Base-by-base conservation (phyloP, 2,329 filamentous ascomycete genomes). In the Septoria petroselini region DNA sequence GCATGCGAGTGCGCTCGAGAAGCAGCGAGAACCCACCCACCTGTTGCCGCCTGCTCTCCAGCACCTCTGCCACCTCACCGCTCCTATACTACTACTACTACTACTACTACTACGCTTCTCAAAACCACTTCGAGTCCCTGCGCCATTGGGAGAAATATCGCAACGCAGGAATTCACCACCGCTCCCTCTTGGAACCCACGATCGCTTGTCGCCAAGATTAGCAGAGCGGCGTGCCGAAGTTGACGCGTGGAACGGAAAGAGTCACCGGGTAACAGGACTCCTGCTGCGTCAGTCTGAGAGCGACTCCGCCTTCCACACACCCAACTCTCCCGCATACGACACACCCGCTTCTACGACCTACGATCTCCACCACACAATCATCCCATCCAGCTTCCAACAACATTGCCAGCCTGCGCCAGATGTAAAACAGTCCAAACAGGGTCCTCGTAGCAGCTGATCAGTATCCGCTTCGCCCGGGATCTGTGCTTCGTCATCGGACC, bases 381-480 rank as follows among this genome's bases (percentile, higher is more conserved):
- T n/a, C n/a, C n/a, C 31, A 19, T 44, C 41, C 35, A 14, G 7
- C 3, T 21, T 18, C 35, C 35, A 33, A 21, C 11, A 7, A 21
- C 11, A 7, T 34, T 34, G 27, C 38, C 29, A 23, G 21, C 31
- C 31, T 14, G 37, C 25, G 34, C 27, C 52, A 50, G 47, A 58
- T 55, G 55, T 55, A 51, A 55, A 52, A 52, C 47, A 42, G 23
- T 47, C 37, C 39, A 53, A 52, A 50, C 53, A 50, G 50, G 53
- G 52, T 53, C 50, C 39, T 34, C 39, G 50, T 43, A 39, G 48
- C 50, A 56, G 47, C 48, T 48, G 42, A 52, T 50, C 46, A 53
- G 39, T 48, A 31, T 52, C 54, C 39, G 48, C 54, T 37, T 40
- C 48, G 54, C 53, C 50, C 42, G 46, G 38, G 37, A 56, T 50